Evolutionary conservation across 2,329 filamentous ascomycete species (phyloP), one percentile per base, ranked within the genome.

Genomic region (Stagonosporopsis cucurbitacearum): DNA sequence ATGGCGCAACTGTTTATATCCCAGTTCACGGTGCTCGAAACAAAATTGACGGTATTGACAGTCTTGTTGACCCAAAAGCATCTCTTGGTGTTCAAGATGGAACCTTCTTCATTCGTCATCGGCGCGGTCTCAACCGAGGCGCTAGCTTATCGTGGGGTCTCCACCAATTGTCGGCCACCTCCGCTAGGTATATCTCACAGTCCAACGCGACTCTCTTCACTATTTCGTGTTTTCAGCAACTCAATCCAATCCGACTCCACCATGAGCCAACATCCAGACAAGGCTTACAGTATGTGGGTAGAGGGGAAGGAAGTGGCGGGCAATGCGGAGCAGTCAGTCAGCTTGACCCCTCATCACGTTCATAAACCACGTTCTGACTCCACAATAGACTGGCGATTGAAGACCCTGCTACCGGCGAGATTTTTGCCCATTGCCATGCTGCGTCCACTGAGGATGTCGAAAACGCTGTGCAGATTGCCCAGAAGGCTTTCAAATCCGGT

Each of bases 401-500:
- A 61, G 78, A 86, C 60, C 84, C 84, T 13, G 76, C 83, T 0
- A 84, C 78, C 0, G 80, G 81, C 19, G 77, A 84, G 43, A 73
- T 81, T 6, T 82, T 86, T 54, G 81, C 82, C 33, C 66, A 79
- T 42, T 84, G 80, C 67, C 79, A 83, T 60, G 73, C 78, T 4
- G 81, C 82, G 19, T 81, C 81, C 2, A 28, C 69, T 3, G 58
- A 73, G 5, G 79, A 84, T 54, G 80, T 83, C 15, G 71, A 79
- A 7, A 52, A 73, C 12, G 70, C 77, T 23, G 69, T 84, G 17
- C 50, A 69, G 23, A 57, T 68, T 5, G 82, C 81, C 35, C 78
- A 84, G 48, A 60, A 64, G 9, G 70, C 74, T 22, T 86, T 84
- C 75, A 73, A 77, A 41, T 76, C 76, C 0, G 84, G 85, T 17